These are phyloP conservation scores for Fusarium virguliforme DNA, from an alignment of 2,329 filamentous ascomycete species.

Conservation along the genomic window DNA sequence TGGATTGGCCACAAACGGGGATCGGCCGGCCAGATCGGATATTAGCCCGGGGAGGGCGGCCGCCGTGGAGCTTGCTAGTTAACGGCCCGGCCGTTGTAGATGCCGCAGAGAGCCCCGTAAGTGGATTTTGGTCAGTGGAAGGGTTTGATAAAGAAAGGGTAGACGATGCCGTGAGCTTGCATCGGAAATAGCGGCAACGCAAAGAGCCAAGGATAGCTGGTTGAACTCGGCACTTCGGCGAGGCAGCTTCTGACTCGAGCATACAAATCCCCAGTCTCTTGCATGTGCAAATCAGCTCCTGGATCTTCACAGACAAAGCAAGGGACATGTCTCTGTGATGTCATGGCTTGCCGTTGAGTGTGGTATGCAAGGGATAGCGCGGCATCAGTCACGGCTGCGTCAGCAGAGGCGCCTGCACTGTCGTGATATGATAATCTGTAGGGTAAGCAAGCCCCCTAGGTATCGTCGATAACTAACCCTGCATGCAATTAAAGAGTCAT, in stretches of 20 bases:
- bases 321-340: conserved; percentile 32
- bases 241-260: conserved; percentile 16
- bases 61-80: neutral
- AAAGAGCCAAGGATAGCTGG: neutral
- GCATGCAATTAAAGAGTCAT: conserved; percentile 48
- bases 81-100: conserved; percentile 2
- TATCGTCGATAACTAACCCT: conserved; percentile 23
- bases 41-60: conserved; percentile 12
- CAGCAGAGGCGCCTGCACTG: conserved; percentile 22
- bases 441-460: conserved; percentile 36
- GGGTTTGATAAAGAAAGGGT: neutral
- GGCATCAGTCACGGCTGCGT: conserved; percentile 37
- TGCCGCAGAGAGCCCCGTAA: neutral
- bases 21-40: conserved; percentile 5
- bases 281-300: neutral
- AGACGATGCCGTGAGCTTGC: neutral
- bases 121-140: neutral
- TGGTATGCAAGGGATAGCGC: conserved; percentile 16
- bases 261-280: neutral
- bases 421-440: conserved; percentile 10
- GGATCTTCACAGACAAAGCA: conserved; percentile 13
- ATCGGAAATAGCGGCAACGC: conserved; percentile 10
- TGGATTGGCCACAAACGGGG: neutral
- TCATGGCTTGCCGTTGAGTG: conserved; percentile 35
- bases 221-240: conserved; percentile 10